phyloP scores from a whole-genome alignment of 2,329 filamentous ascomycete genomes.

The Helicocarpus griseus region DNA sequence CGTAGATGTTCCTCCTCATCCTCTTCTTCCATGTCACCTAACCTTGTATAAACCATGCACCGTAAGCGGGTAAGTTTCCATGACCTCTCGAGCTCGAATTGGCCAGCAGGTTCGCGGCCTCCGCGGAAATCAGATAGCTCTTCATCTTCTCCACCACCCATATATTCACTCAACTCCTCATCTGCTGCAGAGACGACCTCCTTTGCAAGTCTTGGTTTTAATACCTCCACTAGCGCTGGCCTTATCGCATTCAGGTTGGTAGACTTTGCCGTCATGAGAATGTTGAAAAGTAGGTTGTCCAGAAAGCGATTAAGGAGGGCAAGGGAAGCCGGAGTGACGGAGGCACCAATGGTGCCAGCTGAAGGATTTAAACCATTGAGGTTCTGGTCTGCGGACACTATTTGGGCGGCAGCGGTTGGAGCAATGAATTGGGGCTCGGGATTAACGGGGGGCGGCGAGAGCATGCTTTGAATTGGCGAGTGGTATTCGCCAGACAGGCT shows the following conservation, averaged over 20 bases:
- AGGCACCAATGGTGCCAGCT: slow-evolving; percentile 58
- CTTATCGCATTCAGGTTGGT: slow-evolving; percentile 66
- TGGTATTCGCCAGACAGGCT: slow-evolving; percentile 31
- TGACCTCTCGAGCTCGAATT: slow-evolving; percentile 83
- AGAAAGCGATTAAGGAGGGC: slow-evolving; percentile 81
- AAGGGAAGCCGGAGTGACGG: slow-evolving; percentile 65
- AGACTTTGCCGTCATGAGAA: slow-evolving; percentile 70
- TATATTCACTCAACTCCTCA: slow-evolving; percentile 77
- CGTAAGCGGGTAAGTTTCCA: slow-evolving; percentile 90
- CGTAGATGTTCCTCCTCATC: slow-evolving; percentile 86
- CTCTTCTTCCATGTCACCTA: slow-evolving; percentile 95
- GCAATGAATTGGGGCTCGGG: slow-evolving; percentile 84
- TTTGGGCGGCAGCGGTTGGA: slow-evolving; percentile 76
- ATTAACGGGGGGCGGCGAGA: slow-evolving; percentile 60
- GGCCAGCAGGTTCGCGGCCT: slow-evolving; percentile 41
- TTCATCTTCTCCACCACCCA: slow-evolving; percentile 70
- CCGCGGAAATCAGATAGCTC: slow-evolving; percentile 51
- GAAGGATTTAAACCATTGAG: slow-evolving; percentile 60
- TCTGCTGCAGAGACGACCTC: slow-evolving; percentile 76
- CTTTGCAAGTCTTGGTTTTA: slow-evolving; percentile 80
- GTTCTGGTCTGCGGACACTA: slow-evolving; percentile 81
- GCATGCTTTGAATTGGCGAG: slow-evolving; percentile 29
- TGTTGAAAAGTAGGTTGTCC: slow-evolving; percentile 84
- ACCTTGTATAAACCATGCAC: slow-evolving; percentile 96
- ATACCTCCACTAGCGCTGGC: slow-evolving; percentile 72